Evolutionary conservation across 192 early-diverging fungal species (phyloP), one percentile per base, ranked within the genome.

Genomic region (Backusella macrospora): DNA sequence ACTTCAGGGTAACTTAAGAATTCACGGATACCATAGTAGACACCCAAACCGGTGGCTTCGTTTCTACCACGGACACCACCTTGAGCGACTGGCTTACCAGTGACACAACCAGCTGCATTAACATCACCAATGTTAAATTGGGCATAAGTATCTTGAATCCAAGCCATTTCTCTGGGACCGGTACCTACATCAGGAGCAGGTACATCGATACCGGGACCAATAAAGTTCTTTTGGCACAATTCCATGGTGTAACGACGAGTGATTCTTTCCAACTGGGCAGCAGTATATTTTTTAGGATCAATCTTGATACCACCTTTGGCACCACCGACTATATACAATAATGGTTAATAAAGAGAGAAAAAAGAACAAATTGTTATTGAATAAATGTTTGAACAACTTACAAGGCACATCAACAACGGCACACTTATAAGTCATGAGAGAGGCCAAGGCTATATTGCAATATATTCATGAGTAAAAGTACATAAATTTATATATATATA

Each of bases 361-460:
- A 62, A 9, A 40, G 7, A 10, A 42, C 7, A 43, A 18, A 23
- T 43, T 43, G 7, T 18, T 10, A 21, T 37, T 44, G 1, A 9
- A 13, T 23, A 59, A 5, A 16, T 10, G n/a, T 52, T 44, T 38
- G 16, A 55, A 43, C 82, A 80, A 68, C 90, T 89, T 75, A 85
- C 89, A 95, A 65, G 93, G 93, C 72, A 94, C 93, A 75, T 94
- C 92, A 23, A 94, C 92, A 14, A 93, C 90, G 43, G 93, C 93
- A 75, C 92, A 93, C 83, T 94, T 94, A 83, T 86, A 94, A 43
- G 93, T 93, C 93, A 94, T 94, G 63, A 94, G 81, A 10, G 92
- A 88, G 16, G 93, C 91, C 62, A 94, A 85, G 9, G 93, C 93
- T 81, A 70, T 21, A 14, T 48, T 65, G 6, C 18, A 13, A 71